Evolutionary conservation across 345 rosid genomes (phyloP).

Genomic region (Salix dunnii): DNA sequence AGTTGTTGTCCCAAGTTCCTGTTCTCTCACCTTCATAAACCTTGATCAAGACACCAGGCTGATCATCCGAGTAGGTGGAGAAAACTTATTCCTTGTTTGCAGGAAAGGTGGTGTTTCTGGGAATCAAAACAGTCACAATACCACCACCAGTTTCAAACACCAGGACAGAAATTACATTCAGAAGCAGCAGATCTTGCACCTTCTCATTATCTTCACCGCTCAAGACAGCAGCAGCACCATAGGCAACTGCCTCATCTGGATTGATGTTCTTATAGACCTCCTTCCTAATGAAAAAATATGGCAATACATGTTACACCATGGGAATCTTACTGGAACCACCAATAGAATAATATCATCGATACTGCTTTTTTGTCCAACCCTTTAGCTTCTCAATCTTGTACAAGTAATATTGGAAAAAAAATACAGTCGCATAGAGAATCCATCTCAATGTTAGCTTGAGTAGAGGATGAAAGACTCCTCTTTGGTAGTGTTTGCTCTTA

Average conservation of each 20-base stretch:
- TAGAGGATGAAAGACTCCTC: conserved; percentile 48
- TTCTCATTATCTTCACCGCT: conserved; percentile 38
- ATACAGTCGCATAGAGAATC: too few species aligned
- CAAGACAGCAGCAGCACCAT: conserved; percentile 45
- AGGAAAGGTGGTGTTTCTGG: conserved; percentile 39
- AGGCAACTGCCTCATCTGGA: conserved; percentile 43
- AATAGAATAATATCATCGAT: conserved; percentile 48
- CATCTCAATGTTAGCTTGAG: conserved; percentile 45
- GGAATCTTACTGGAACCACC: conserved; percentile 63
- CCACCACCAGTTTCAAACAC: conserved; percentile 41
- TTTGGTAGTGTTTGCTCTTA: too few species aligned
- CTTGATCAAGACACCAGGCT: conserved; percentile 35
- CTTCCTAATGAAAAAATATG: conserved; percentile 40
- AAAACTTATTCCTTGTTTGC: conserved; percentile 40
- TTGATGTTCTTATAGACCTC: conserved; percentile 45
- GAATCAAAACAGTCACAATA: conserved; percentile 39
- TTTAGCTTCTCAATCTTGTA: too few species aligned
- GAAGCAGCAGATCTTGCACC: conserved; percentile 31
- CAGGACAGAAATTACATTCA: conserved; percentile 41
- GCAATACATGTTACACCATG: conserved; percentile 41
- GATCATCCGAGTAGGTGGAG: conserved; percentile 37
- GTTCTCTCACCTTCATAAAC: conserved; percentile 45
- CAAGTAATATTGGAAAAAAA: conserved; percentile 43
- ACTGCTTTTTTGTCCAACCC: conserved; percentile 45
- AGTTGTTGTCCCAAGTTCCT: conserved; percentile 31